These are phyloP conservation scores for Fusarium sp. DNA, from an alignment of 2,329 filamentous ascomycete genomes.

Conservation along the genomic window DNA sequence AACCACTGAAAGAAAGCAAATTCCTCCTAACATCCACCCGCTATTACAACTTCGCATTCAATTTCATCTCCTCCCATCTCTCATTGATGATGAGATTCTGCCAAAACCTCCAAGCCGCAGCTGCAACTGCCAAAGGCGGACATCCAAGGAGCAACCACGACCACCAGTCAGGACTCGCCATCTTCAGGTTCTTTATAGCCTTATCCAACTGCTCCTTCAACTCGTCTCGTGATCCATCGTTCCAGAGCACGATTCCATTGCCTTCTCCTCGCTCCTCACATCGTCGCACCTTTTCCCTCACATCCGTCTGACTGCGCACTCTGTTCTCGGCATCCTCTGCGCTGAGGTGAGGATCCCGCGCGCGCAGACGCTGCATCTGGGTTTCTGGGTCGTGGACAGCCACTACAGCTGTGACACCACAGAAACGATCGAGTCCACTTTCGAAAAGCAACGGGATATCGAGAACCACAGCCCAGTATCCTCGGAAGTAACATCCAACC, in stretches of 20 bases:
- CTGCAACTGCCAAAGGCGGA: slow-evolving; percentile 78
- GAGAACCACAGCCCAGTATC: slow-evolving; percentile 88
- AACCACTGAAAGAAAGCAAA: neutral
- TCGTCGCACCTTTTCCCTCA: slow-evolving; percentile 82
- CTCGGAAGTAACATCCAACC: slow-evolving; percentile 76
- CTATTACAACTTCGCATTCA: slow-evolving; percentile 42
- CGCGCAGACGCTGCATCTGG: slow-evolving; percentile 83
- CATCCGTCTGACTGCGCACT: slow-evolving; percentile 87
- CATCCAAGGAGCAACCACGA: slow-evolving; percentile 74
- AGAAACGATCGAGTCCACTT: slow-evolving; percentile 84
- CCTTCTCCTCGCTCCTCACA: slow-evolving; percentile 73
- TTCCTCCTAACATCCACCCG: neutral
- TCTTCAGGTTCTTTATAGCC: slow-evolving; percentile 72
- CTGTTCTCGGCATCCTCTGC: slow-evolving; percentile 89
- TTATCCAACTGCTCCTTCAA: slow-evolving; percentile 73
- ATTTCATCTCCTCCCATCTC: slow-evolving; percentile 72
- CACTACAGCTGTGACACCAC: slow-evolving; percentile 87
- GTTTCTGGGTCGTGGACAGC: slow-evolving; percentile 81
- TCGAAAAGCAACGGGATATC: slow-evolving; percentile 95
- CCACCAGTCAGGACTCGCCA: slow-evolving; percentile 83
- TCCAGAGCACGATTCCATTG: slow-evolving; percentile 87
- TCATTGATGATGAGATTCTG: slow-evolving; percentile 77
- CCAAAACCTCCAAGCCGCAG: slow-evolving; percentile 78
- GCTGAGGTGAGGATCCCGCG: slow-evolving; percentile 80
- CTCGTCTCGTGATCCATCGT: slow-evolving; percentile 80